Percentiles rank a stretch among this genome's conserved stretches.
These are phyloP conservation scores for Candida chilensis DNA, from an alignment of 805 yeast species.

Conservation along the genomic window DNA sequence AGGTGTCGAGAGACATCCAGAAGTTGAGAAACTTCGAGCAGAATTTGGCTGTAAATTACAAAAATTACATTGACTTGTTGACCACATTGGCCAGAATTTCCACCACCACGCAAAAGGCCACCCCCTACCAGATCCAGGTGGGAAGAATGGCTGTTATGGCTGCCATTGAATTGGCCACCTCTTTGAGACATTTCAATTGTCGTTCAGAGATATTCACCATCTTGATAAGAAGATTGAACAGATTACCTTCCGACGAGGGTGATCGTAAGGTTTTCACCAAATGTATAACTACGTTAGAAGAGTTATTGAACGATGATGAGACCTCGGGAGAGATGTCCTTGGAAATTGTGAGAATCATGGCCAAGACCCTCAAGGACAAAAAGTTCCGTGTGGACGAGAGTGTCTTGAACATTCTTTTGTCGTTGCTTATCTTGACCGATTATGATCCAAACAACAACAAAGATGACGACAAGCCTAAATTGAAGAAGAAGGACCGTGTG, in stretches of 20 bases:
- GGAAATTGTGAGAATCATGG: constrained; percentile 60
- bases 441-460: constrained; percentile 59
- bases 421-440: constrained; percentile 57
- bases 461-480: constrained; percentile 33
- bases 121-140: constrained; percentile 23
- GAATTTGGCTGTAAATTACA: constrained; percentile 59
- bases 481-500: constrained; percentile 81
- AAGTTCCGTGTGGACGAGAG: constrained; percentile 78
- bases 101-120: constrained; percentile 11
- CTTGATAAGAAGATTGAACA: constrained; percentile 55
- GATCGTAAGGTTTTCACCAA: constrained; percentile 42
- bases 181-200: constrained; percentile 73
- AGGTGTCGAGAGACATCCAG: constrained; percentile 76
- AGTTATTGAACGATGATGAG: constrained; percentile 65
- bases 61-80: constrained; percentile 52
- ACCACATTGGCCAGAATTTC: constrained; percentile 29
- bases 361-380: constrained; percentile 65
- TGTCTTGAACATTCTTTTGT: constrained; percentile 62
- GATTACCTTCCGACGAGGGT: constrained; percentile 41
- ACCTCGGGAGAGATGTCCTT: constrained; percentile 73
- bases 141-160: constrained; percentile 64
- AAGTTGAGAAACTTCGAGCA: constrained; percentile 77
- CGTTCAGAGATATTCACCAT: constrained; percentile 66
- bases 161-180: constrained; percentile 64
- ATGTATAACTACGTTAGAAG: constrained; percentile 59